phyloP scores from a whole-genome alignment of 257 asterid species.

The Ehretia macrophylla region DNA sequence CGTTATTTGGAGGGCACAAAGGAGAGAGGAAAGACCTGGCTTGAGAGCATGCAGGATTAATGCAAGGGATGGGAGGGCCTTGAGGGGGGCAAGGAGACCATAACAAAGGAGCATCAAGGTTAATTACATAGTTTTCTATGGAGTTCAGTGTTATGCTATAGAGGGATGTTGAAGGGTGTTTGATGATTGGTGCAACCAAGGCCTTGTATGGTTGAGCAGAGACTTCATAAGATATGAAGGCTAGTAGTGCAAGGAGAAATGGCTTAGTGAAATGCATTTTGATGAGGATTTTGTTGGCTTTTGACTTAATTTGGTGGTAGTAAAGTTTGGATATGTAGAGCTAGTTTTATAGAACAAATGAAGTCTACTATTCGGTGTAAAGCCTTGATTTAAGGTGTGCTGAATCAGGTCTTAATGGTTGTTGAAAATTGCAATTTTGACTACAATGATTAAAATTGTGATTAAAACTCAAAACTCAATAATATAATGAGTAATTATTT shows the following conservation, averaged over 20 bases:
- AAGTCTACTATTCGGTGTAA: no score
- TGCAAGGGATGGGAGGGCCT: slow-evolving; percentile 19
- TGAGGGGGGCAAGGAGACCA: slow-evolving; percentile 30
- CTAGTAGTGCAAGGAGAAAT: slow-evolving; percentile 11
- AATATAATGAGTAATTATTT: no score
- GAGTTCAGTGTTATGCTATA: slow-evolving; percentile 21
- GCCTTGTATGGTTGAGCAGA: slow-evolving; percentile 21
- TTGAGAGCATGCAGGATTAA: slow-evolving; percentile 27
- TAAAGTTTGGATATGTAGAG: no score
- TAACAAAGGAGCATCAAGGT: slow-evolving; percentile 27
- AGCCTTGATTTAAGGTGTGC: no score
- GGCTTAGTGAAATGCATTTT: slow-evolving; percentile 2
- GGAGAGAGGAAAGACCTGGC: slow-evolving; percentile 20
- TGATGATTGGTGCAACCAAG: slow-evolving; percentile 28
- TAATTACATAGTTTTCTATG: slow-evolving; percentile 20
- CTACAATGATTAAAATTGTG: no score
- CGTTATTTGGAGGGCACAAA: slow-evolving; percentile 2
- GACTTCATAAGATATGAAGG: slow-evolving; percentile 13
- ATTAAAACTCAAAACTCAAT: no score
- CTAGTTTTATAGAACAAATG: no score
- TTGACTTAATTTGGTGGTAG: no score
- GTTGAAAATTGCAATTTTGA: no score
- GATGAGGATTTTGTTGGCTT: no score
- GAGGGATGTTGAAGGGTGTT: slow-evolving; percentile 33
- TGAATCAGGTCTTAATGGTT: no score